Evolutionary conservation across 2,329 filamentous ascomycete species (phyloP), one percentile per base, ranked within the genome.

Genomic region (Xylariaceae sp.): DNA sequence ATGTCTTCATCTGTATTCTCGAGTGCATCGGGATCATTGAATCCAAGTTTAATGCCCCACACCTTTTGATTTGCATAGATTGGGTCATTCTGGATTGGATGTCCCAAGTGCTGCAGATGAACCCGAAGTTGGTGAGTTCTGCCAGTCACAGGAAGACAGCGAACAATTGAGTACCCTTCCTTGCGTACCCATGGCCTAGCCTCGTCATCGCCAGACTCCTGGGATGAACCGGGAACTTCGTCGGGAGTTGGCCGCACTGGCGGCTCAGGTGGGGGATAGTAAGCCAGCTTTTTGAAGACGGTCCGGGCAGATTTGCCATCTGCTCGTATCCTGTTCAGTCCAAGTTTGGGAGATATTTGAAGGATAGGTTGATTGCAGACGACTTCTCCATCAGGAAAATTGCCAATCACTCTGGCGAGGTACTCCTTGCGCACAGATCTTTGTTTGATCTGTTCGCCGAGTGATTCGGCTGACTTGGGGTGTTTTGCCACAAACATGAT

Each of bases 401-500:
- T 84, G 47, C 95, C 95, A 63, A 90, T 90, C 8, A 98, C 95
- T 34, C 95, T 84, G 3, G 94, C 94, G 21, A 99, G 81, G 69
- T 99, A 99, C 74, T 99, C 95, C 73, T 99, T 99, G 66, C 92
- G 87, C 33, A 99, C 91, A 0, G 89, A 94, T 31, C 95, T 84
- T 4, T 83, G 84, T 64, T 87, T 84, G 56, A 99, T 91, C 73
- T 96, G 90, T 37, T 82, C 77, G 52, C 88, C 87, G 65, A 99
- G 82, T 28, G 81, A 80, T 63, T 94, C 91, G 0, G 95, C 94
- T 0, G 90, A 91, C 68, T 87, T 85, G 33, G 87, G 82, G 62
- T 91, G 87, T 76, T 99, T 99, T 24, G 89, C 95, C 66, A 99
- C 87, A 74, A 99, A 99, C 94, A 99, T 98, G 71, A 99, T 90